Evolutionary conservation across 2,329 filamentous ascomycete genomes (phyloP).

Genomic region (Fusarium heterosporum): DNA sequence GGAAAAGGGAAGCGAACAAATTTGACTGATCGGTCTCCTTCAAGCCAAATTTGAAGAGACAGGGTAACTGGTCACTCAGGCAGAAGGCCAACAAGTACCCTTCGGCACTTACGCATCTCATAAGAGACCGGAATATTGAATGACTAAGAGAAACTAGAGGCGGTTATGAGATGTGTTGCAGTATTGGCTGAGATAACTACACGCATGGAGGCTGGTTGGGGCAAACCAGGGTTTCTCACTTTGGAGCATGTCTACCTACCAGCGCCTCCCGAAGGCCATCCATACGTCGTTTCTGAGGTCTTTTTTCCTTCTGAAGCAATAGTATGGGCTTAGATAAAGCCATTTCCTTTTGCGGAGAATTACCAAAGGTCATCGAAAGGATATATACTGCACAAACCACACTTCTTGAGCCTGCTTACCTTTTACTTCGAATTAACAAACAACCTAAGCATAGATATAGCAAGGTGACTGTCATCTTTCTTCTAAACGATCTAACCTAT

Average conservation of each 20-base stretch:
- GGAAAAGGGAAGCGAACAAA: slow-evolving; percentile 58
- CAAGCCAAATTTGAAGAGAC: slow-evolving; percentile 31
- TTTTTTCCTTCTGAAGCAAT: no score
- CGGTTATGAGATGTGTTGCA: slow-evolving; percentile 2
- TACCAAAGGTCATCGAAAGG: no score
- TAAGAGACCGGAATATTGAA: neutral
- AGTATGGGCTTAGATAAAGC: no score
- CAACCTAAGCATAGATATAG: no score
- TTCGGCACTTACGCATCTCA: slow-evolving; percentile 1
- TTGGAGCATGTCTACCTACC: neutral
- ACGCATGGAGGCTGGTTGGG: neutral
- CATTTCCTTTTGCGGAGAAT: no score
- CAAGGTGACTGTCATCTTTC: neutral
- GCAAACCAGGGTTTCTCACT: neutral
- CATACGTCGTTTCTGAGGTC: no score
- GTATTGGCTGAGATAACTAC: neutral
- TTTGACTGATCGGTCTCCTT: slow-evolving; percentile 43
- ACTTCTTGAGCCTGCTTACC: no score
- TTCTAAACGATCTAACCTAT: slow-evolving; percentile 3
- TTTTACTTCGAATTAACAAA: no score
- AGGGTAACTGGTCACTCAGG: slow-evolving; percentile 21
- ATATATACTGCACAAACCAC: no score
- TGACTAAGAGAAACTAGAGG: neutral
- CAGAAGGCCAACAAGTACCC: slow-evolving; percentile 8
- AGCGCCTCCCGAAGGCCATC: no score